Evolutionary conservation across 2,329 filamentous ascomycete species (phyloP).

Genomic region (Fusarium caatingaense): DNA sequence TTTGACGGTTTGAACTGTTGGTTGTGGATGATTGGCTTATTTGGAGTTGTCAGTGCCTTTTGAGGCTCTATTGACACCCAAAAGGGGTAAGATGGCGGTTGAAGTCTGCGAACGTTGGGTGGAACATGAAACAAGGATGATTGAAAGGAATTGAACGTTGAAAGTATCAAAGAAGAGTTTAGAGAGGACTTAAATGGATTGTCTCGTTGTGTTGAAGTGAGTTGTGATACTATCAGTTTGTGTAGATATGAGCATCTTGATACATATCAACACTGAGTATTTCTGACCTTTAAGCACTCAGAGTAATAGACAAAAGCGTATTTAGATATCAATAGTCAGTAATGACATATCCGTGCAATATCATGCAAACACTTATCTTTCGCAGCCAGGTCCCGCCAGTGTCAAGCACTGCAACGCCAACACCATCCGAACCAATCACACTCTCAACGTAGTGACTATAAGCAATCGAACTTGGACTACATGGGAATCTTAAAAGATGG

Average conservation of each 20-base stretch:
- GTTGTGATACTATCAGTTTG: neutral
- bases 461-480: neutral
- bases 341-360: neutral
- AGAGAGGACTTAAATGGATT: neutral
- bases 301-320: rapidly evolving
- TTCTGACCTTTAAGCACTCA: neutral
- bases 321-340: neutral
- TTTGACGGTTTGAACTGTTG: neutral
- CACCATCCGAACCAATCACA: neutral
- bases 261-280: neutral
- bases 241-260: neutral
- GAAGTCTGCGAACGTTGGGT: slow-evolving; percentile 6
- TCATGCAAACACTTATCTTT: neutral
- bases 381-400: neutral
- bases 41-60: slow-evolving; percentile 26
- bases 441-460: neutral
- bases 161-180: neutral
- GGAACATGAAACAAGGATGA: slow-evolving; percentile 6
- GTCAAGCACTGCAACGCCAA: slow-evolving; percentile 13
- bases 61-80: slow-evolving; percentile 46
- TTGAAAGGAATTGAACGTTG: neutral
- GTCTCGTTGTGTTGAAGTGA: neutral
- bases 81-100: slow-evolving; percentile 35
- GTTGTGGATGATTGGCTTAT: slow-evolving; percentile 15
- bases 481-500: neutral